Evolutionary conservation across 768 basidiomycete genomes (phyloP), one percentile per base, ranked within the genome.

Genomic region (Mrakia blollopis): DNA sequence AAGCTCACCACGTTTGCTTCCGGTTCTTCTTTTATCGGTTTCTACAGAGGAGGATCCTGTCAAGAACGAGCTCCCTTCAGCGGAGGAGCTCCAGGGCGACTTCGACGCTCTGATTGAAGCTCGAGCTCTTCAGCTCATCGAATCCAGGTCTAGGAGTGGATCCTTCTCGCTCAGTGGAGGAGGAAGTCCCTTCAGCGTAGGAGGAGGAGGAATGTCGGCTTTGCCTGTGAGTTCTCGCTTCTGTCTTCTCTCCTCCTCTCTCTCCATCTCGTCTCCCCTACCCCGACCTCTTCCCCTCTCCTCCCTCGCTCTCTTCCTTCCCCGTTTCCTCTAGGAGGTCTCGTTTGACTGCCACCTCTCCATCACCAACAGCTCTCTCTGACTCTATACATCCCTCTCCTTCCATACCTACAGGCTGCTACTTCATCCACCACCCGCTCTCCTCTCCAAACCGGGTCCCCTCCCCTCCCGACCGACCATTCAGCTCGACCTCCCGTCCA

Each of bases 71-170:
- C 63, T 77, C 1, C 76, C 76, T 25, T 52, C 72, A 1, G 72
- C 61, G 2, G 71, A 65, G 30, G 76, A 77, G 72, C 76, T 77
- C 25, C 76, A 77, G 52, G 70, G 71, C 30, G 76, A 77, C 76
- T 77, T 77, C 69, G 76, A 77, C 35, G 72, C 71, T 25, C 72
- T 77, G 50, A 77, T 77, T 21, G 76, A 77, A n/a, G 76, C 76
- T n/a, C 62, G 76, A 14, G 76, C 76, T 41, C 61, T 77, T 21
- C 35, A 77, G 72, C 72, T 77, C 35, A 72, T 77, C 76, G 71
- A 77, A 39, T 54, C 72, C 3, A 65, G 73, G 63, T 50, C 44
- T 10, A 72, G 76, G 35, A 68, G 63, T n/a, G 71, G 76, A 11
- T 73, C 72, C 44, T 77, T 77, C 39, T 57, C 54, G 1, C 65